Percentiles rank a stretch among this genome's conserved stretches.
These are phyloP conservation scores for Didymosphaeria variabile DNA, from an alignment of 2,329 filamentous ascomycete species.

Conservation along the genomic window DNA sequence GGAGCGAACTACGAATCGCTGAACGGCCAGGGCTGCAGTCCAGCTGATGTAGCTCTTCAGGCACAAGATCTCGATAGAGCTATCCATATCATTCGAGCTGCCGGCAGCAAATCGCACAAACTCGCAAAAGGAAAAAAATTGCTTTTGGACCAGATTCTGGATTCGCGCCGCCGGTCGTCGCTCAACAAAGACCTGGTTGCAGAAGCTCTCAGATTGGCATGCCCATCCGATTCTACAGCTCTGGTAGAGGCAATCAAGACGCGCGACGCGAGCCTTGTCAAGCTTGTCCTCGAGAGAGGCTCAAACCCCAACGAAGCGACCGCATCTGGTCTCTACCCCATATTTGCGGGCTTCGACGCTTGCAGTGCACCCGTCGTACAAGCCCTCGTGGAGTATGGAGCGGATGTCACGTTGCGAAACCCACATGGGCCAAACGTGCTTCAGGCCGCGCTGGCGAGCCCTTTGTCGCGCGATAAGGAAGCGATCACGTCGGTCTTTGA, in stretches of 20 bases:
- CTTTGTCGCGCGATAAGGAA: conserved; percentile 35
- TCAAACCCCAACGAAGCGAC: conserved; percentile 40
- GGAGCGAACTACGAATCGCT: conserved; percentile 39
- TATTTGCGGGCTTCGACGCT: conserved; percentile 41
- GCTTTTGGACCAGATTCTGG: conserved; percentile 40
- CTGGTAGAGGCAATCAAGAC: conserved; percentile 45
- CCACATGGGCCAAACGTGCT: conserved; percentile 35
- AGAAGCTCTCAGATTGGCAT: conserved; percentile 43
- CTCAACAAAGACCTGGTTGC: conserved; percentile 45
- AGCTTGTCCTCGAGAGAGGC: conserved; percentile 43
- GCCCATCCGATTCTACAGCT: conserved; percentile 43
- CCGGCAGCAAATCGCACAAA: conserved; percentile 35
- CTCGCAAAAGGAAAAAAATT: conserved; percentile 44
- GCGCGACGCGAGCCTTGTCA: conserved; percentile 35
- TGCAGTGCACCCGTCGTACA: conserved; percentile 36
- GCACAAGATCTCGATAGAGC: conserved; percentile 40
- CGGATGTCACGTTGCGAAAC: conserved; percentile 37
- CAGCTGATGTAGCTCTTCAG: conserved; percentile 40
- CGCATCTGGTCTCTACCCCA: conserved; percentile 32
- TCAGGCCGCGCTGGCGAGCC: conserved; percentile 37
- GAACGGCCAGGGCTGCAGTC: conserved; percentile 31
- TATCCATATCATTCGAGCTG: conserved; percentile 42
- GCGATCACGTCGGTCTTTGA: conserved; percentile 32
- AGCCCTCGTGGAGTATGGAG: conserved; percentile 38
- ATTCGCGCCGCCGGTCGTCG: conserved; percentile 35